phyloP scores from a whole-genome alignment of 805 yeast species.

The Teunomyces panamensis region DNA sequence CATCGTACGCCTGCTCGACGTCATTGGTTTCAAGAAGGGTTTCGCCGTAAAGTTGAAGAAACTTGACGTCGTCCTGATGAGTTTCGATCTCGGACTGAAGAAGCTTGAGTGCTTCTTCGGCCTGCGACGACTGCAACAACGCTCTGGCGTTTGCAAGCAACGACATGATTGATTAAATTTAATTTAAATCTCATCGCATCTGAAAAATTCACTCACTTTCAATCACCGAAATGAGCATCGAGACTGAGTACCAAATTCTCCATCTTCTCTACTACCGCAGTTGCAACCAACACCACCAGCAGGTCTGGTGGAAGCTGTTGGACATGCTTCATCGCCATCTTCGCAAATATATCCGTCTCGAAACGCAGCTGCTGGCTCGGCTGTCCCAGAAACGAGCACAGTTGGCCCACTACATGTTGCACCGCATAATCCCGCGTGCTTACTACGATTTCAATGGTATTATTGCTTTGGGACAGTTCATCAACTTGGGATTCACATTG shows the following conservation, averaged over 20 bases:
- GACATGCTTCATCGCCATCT: conserved; percentile 56
- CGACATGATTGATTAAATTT: neutral
- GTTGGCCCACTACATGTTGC: neutral
- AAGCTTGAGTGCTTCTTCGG: conserved; percentile 51
- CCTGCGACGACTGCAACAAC: conserved; percentile 45
- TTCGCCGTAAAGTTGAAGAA: conserved; percentile 69
- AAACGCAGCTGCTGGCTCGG: neutral
- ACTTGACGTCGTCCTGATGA: conserved; percentile 36
- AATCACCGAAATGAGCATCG: neutral
- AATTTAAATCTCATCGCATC: neutral
- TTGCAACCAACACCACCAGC: conserved; percentile 69
- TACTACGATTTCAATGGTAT: conserved; percentile 64
- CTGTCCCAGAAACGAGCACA: neutral
- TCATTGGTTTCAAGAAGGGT: conserved; percentile 75
- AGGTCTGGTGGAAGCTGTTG: conserved; percentile 75
- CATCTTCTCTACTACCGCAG: conserved; percentile 69
- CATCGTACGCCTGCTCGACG: conserved; percentile 71
- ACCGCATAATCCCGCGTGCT: conserved; percentile 34
- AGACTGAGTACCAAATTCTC: conserved; percentile 55
- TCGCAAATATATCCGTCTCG: neutral
- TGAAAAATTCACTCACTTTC: neutral
- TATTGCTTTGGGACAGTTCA: conserved; percentile 72
- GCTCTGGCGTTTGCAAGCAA: conserved; percentile 39
- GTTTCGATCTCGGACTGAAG: conserved; percentile 37
- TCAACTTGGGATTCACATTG: conserved; percentile 67